Evolutionary conservation across 176 grass and related monocot species (phyloP), one percentile per base, ranked within the genome.

Genomic region (Stipa capillata): DNA sequence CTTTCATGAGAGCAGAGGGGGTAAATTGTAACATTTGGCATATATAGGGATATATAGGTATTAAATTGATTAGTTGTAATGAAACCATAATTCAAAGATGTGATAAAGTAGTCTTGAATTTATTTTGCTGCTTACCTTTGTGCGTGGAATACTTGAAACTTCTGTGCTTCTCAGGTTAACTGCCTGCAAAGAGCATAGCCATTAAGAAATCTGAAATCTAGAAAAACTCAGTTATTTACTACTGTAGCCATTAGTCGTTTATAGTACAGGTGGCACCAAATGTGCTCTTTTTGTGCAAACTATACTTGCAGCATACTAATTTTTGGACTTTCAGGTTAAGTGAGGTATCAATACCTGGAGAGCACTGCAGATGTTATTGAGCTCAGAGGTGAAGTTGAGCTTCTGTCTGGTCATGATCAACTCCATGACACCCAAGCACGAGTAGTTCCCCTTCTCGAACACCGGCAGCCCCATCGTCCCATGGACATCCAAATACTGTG

Each of bases 351-450:
- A 15, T 79, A 97, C 97, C 97, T 93, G 92, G 51, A 95, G 92
- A 78, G 96, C 96, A 79, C 62, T 79, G 82, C 96, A 95, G 49
- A 99, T 93, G 61, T 77, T 84, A 48, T 93, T 84, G 79, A 99
- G 86, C 44, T 99, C 96, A 10, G 64, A 85, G 27, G 90, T 83
- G 89, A 94, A 95, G 77, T 85, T 99, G 49, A 90, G 82, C 72
- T 94, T 96, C 75, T 93, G 90, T 37, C 76, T 85, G 2, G 92
- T 99, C 86, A 93, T 89, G 45, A 99, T 88, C 29, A 99, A 44
- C 74, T 99, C 97, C 58, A 99, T 89, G 74, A 99, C 97, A 42
- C 97, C 97, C 48, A 99, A 59, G 58, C 97, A 99, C 33, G 76
- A 84, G 39, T 58, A 85, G 43, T 40, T 87, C 8, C 68, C 86